These are phyloP conservation scores for Cryptococcus depauperatus DNA, from an alignment of 1,284 basidiomycete genomes.

Conservation along the genomic window DNA sequence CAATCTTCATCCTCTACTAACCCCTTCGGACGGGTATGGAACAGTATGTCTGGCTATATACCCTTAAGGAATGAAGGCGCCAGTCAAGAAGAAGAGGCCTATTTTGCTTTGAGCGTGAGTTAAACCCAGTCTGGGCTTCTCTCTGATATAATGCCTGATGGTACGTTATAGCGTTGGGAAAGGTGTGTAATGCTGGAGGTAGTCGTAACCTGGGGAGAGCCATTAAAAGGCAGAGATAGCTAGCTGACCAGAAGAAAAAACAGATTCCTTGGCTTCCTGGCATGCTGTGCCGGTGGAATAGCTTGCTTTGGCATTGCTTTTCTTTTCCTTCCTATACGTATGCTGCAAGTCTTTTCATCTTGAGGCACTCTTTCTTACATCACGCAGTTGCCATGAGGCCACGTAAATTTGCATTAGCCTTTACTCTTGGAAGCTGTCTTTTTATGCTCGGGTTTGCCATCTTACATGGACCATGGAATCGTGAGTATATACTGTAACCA, in stretches of 20 bases:
- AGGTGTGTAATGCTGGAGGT: conserved; percentile 23
- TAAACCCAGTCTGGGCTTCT: conserved; percentile 3
- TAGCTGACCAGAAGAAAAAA: no score
- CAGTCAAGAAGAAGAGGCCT: conserved; percentile 93
- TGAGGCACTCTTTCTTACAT: neutral
- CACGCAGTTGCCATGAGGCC: conserved; percentile 62
- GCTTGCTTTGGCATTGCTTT: conserved; percentile 96
- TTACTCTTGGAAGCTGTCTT: conserved; percentile 51
- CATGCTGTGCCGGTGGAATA: conserved; percentile 77
- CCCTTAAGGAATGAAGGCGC: conserved; percentile 74
- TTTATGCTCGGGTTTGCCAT: conserved; percentile 51
- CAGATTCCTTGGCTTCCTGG: conserved; percentile 87
- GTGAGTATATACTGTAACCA: conserved; percentile 31
- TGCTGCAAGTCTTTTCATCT: conserved; percentile 8
- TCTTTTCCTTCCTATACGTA: conserved; percentile 68
- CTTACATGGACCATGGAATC: conserved; percentile 43
- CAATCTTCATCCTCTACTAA: conserved; percentile 48
- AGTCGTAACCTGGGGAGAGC: no score
- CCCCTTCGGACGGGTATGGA: conserved; percentile 47
- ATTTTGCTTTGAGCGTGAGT: conserved; percentile 77
- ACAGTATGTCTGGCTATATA: conserved; percentile 63
- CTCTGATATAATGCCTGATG: conserved; percentile 17
- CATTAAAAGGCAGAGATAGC: no score
- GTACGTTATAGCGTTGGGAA: conserved; percentile 35
- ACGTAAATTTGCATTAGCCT: conserved; percentile 79